These are phyloP conservation scores for Scutellaria minor DNA, from an alignment of 257 asterid species.

Conservation along the genomic window DNA sequence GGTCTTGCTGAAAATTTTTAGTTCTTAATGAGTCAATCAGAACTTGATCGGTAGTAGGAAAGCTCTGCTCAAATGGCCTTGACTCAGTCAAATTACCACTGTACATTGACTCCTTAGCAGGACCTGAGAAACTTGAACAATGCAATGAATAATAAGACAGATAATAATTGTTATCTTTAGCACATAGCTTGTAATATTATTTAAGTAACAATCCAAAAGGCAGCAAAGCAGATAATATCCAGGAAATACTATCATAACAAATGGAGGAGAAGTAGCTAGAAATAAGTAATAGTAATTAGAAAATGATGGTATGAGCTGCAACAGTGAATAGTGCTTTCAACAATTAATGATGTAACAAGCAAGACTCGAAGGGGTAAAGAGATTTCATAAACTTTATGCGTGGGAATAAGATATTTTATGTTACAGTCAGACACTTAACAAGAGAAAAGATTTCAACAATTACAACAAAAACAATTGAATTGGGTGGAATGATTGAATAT, in stretches of 20 bases:
- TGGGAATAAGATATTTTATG: conserved; percentile 11
- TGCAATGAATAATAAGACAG: conserved; percentile 62
- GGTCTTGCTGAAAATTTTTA: conserved; percentile 55
- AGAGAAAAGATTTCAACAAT: not conserved
- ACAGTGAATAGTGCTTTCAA: conserved; percentile 19
- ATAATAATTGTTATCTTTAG: conserved; percentile 31
- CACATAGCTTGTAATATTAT: conserved; percentile 22
- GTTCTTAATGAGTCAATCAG: conserved; percentile 44
- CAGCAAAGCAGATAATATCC: conserved; percentile 28
- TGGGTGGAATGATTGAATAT: conserved; percentile 1
- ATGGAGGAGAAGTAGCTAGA: conserved; percentile 27
- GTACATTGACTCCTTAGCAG: conserved; percentile 60
- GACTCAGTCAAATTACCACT: conserved; percentile 52
- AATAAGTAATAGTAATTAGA: conserved; percentile 23
- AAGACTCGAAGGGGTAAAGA: conserved; percentile 8
- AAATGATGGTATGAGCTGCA: conserved; percentile 26
- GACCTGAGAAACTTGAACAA: conserved; percentile 93
- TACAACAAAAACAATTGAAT: conserved; percentile 9
- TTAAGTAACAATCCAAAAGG: conserved; percentile 17
- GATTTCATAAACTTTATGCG: not conserved
- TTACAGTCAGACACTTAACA: not conserved
- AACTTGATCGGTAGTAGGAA: conserved; percentile 44
- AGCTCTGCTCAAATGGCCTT: conserved; percentile 53
- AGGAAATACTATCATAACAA: conserved; percentile 17
- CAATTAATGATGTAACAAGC: conserved; percentile 6